These are phyloP conservation scores for Knoxia roxburghii DNA, from an alignment of 257 asterid genomes.

Conservation along the genomic window DNA sequence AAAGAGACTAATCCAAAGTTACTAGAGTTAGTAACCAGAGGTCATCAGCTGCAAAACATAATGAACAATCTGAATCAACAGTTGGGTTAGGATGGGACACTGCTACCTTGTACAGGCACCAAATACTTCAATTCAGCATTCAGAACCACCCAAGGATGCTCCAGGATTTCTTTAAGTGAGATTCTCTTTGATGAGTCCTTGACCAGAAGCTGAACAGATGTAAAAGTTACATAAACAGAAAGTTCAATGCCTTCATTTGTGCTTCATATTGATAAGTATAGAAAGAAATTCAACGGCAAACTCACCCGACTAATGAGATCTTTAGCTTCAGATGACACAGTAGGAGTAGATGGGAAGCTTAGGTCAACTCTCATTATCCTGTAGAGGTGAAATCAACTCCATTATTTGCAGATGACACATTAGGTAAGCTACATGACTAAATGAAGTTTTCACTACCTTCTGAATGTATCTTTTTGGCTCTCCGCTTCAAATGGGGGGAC, in stretches of 20 bases:
- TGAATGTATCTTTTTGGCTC: conserved; percentile 70
- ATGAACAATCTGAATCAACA: background rate
- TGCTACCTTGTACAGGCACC: conserved; percentile 39
- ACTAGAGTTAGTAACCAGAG: too few relatives aligned
- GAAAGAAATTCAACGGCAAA: background rate
- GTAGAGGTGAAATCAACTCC: conserved; percentile 9
- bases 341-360: conserved; percentile 65
- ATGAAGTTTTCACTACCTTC: conserved; percentile 40
- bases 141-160: conserved; percentile 80
- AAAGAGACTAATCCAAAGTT: too few relatives aligned
- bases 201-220: conserved; percentile 70
- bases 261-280: background rate
- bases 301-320: conserved; percentile 73
- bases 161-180: conserved; percentile 66
- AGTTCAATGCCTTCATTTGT: background rate
- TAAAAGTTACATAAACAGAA: conserved; percentile 16
- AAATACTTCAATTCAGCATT: conserved; percentile 36
- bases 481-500: conserved; percentile 92
- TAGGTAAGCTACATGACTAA: conserved; percentile 4
- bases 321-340: conserved; percentile 60
- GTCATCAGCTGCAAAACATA: background rate
- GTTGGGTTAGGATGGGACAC: background rate
- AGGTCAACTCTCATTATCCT: conserved; percentile 92
- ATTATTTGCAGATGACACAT: conserved; percentile 10
- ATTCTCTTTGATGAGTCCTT: conserved; percentile 83